phyloP scores from a whole-genome alignment of 768 basidiomycete genomes.

The Suillus plorans region DNA sequence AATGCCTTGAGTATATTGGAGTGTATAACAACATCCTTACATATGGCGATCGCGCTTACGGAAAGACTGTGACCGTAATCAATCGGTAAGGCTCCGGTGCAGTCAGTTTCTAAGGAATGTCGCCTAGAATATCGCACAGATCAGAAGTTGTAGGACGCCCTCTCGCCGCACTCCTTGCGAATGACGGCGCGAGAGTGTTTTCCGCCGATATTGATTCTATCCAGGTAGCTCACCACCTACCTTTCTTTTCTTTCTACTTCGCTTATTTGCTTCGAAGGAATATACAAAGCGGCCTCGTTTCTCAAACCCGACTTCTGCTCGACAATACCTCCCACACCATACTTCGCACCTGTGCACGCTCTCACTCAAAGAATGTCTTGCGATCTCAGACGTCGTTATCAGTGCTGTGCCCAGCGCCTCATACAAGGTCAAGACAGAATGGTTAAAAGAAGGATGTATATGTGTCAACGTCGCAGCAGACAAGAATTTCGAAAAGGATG shows the following conservation, averaged over 20 bases:
- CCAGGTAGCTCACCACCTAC: slow-evolving; percentile 46
- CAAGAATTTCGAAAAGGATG: slow-evolving; percentile 94
- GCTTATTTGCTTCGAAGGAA: slow-evolving; percentile 47
- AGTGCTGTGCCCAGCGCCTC: slow-evolving; percentile 84
- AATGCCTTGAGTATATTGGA: slow-evolving; percentile 85
- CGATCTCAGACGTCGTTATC: slow-evolving; percentile 87
- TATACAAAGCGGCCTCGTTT: slow-evolving; percentile 86
- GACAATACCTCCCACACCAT: slow-evolving; percentile 81
- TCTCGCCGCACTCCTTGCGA: slow-evolving; percentile 91
- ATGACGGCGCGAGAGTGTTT: slow-evolving; percentile 95
- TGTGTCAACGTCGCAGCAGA: slow-evolving; percentile 92
- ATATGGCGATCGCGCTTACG: slow-evolving; percentile 94
- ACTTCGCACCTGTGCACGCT: slow-evolving; percentile 69
- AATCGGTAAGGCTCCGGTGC: slow-evolving; percentile 61
- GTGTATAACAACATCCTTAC: slow-evolving; percentile 92
- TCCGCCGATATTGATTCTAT: slow-evolving; percentile 95
- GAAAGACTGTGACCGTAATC: slow-evolving; percentile 90
- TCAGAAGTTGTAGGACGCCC: slow-evolving; percentile 98
- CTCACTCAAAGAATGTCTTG: slow-evolving; percentile 78
- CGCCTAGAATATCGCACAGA: slow-evolving; percentile 37
- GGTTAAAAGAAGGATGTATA: slow-evolving; percentile 91
- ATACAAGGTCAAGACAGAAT: slow-evolving; percentile 89
- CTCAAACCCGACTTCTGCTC: slow-evolving; percentile 31
- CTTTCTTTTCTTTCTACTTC: background rate
- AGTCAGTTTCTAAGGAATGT: background rate